Conservation (phyloP, 2,329 filamentous ascomycete species). For the Alternaria incomplexa region DNA sequence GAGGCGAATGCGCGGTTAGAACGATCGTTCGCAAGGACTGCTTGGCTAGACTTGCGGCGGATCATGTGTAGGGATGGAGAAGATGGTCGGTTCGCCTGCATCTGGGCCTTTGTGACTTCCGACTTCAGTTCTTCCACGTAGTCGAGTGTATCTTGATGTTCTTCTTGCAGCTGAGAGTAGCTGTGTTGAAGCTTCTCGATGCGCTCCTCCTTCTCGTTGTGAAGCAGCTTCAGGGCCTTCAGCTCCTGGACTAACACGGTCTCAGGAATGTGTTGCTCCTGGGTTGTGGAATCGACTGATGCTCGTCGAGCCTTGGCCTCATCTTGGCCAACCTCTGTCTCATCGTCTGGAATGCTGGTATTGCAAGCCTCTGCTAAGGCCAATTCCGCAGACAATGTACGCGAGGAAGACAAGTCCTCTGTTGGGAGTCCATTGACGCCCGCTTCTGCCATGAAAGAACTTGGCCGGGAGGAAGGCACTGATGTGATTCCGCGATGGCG, state of each 20-base stretch:
- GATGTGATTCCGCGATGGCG: conserved; percentile 62
- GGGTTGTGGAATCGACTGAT: conserved; percentile 29
- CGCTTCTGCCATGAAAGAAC: conserved; percentile 84
- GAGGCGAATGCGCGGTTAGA: conserved; percentile 90
- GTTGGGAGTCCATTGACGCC: conserved; percentile 71
- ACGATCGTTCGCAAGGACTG: conserved; percentile 83
- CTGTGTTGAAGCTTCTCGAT: conserved; percentile 75
- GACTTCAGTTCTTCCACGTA: conserved; percentile 91
- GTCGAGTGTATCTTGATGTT: conserved; percentile 81
- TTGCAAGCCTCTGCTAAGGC: conserved; percentile 77
- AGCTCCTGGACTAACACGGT: conserved; percentile 63
- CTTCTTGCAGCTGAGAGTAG: conserved; percentile 81
- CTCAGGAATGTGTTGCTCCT: conserved; percentile 16
- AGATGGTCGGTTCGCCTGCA: conserved; percentile 66
- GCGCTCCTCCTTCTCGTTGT: conserved; percentile 77
- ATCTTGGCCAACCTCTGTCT: conserved; percentile 64
- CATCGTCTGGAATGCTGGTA: conserved; percentile 37
- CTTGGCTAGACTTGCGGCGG: conserved; percentile 91
- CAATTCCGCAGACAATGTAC: conserved; percentile 91
- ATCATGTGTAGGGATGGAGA: conserved; percentile 77
- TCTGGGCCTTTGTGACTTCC: conserved; percentile 79
- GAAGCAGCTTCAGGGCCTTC: conserved; percentile 71
- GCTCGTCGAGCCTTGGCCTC: conserved; percentile 57
- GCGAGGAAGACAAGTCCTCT: conserved; percentile 78
- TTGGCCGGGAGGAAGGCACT: conserved; percentile 67